Conservation (phyloP, 1,284 basidiomycete genomes). For the Trichosporon sp. region DNA sequence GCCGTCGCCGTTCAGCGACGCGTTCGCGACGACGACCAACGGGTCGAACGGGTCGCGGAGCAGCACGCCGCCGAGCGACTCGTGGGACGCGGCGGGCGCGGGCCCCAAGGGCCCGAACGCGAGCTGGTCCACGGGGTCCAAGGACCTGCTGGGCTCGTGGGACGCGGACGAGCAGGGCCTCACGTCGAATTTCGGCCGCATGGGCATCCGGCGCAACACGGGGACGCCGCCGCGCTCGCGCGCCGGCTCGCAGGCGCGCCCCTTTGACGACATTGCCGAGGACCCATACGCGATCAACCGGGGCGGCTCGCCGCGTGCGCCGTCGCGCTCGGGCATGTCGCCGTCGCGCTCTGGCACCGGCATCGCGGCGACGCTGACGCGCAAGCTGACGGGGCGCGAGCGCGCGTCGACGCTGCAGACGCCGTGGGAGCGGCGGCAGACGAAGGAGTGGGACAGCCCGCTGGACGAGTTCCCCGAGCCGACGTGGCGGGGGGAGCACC, state of each 20-base stretch:
- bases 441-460: constrained; percentile 7
- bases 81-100: constrained; percentile 2
- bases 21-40: too few relatives aligned
- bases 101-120: constrained; percentile 2
- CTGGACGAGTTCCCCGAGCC: constrained; percentile 2
- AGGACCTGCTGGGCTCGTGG: constrained; percentile 39
- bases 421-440: not conserved
- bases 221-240: not conserved
- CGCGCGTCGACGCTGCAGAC: constrained; percentile 15
- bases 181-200: constrained; percentile 29
- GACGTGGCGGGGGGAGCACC: not conserved
- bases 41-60: not conserved
- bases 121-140: not conserved
- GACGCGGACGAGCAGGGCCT: constrained; percentile 33
- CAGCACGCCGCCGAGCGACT: constrained; percentile 5
- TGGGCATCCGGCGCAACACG: constrained; percentile 12
- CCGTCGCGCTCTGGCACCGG: not conserved
- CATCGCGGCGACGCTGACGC: not conserved
- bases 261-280: constrained; percentile 17
- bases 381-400: not conserved
- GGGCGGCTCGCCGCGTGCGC: not conserved
- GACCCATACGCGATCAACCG: not conserved
- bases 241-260: not conserved
- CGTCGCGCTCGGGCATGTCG: not conserved
- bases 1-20: constrained; percentile 20